Evolutionary conservation across 1,284 basidiomycete species (phyloP), one percentile per base, ranked within the genome.

Genomic region (Leccinum subspadiceum): DNA sequence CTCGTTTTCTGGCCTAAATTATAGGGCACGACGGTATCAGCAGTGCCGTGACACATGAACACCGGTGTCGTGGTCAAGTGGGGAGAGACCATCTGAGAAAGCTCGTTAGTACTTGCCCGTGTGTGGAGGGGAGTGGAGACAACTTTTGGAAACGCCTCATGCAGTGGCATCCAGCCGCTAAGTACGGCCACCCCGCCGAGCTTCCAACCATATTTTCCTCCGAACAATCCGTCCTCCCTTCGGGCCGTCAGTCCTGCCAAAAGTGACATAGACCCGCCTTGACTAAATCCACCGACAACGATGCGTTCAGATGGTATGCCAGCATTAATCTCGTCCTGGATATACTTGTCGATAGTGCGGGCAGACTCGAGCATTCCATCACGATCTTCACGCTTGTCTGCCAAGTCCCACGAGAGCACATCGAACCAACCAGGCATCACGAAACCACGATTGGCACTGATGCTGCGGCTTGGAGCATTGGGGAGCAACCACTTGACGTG

Each of bases 11-110:
- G 69, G 39, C 83, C 81, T 52, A 80, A 68, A 26, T 73, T 64
- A 64, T 79, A 81, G 58, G 79, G 80, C 57, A 96, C 87, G 12
- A 96, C 79, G 8, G 84, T 85, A 73, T 97, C 94, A 33, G 75
- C 76, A n/a, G 78, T 83, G 7, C 94, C 94, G 64, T 94, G 92
- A 5, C 91, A 95, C 87, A 91, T 92, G 77, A 96, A 96, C 39
- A 95, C 80, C 1, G 93, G 89, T n/a, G 85, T 78, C 12, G 82
- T 79, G 58, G 79, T 77, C 20, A 84, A 82, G 65, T 85, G 78
- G 12, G 80, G 75, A 6, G 82, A 81, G 35, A 77, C 71, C 80
- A 89, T 83, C 87, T 90, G 22, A 62, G 17, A 53, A 49, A 51
- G 22, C 12, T 20, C 1, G 37, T 69, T 33, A 68, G 61, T 44